Base-by-base conservation (phyloP, 2,329 filamentous ascomycete species). In the Lithohypha guttulata region DNA sequence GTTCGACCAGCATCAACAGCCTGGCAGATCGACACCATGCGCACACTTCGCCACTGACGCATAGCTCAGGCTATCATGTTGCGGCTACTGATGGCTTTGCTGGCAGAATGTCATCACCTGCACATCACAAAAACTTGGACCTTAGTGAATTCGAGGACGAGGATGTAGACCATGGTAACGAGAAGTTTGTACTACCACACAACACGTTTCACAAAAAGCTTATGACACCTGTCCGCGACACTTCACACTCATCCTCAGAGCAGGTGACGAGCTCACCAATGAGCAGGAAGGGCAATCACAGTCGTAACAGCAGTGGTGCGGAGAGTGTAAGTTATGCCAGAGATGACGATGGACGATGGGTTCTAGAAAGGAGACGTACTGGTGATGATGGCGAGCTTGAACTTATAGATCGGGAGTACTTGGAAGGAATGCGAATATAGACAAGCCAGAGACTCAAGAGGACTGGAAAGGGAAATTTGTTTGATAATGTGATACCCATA, bases 1-100 rank as follows among this genome's bases (percentile, higher is more conserved):
- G 84, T 42, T 81, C 84, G 52, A 77, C 71, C 1, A 89, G 83
- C 51, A 61, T 86, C 4, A 68, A 68, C 36, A 81, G 73, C 47
- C 59, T 59, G 44, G 59, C 59, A 15, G 57, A 55, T 15, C 41
- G 47, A 31, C 65, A 61, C 41, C 59, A 53, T 32, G 34, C 46
- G 5, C 42, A 49, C 19, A 50, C 60, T 29, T 64, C 63, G 13
- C 62, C 63, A 2, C 53, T 61, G 41, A 53, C 56, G 10, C 47
- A 50, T 37, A 32, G 39, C 38, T 49, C 48, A n/a, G 56, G 32
- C 39, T 55, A 15, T 42, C 53, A 9, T 56, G 28, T 36, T 20
- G 19, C 30, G 27, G 21, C 27, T 10, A 11, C 14, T n/a, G 42
- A 44, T 14, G 37, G 43, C 7, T 45, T 45, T 2, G 43, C 45